Evolutionary conservation across 257 asterid genomes (phyloP), one percentile per base, ranked within the genome.

Genomic region (Solanum peruvianum): DNA sequence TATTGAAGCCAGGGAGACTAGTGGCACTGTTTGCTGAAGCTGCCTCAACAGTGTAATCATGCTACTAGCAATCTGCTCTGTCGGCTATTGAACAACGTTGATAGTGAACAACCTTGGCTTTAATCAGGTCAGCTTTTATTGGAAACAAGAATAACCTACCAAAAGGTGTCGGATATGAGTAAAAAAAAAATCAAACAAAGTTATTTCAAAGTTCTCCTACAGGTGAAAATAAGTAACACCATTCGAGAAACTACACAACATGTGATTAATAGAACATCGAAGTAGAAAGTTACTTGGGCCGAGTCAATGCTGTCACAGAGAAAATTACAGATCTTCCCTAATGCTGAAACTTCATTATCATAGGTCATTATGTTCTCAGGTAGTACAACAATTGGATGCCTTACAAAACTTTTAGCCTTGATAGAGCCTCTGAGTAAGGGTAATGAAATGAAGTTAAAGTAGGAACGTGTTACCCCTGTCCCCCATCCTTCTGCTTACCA

Each of bases 261-360:
- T 45, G 52, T 45, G 52, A 45, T 45, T 45, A 13, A 45, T 45
- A 12, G 2, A 45, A 45, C 58, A 41, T 41, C 18, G 7, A 23
- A 11, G 20, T 41, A 39, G 58, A 42, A 84, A 83, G 75, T 67
- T 88, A 96, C 98, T 96, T 95, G 98, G 76, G 96, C 91, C 33
- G 98, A 90, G 93, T 96, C 98, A 44, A 96, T 96, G 89, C 95
- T 92, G 86, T 96, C 98, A 83, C 98, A 98, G 86, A 96, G 98
- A 88, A 92, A 94, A 86, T 91, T 98, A 72, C 98, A 95, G 87
- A 97, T 95, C 96, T 97, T 97, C 87, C 87, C 99, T 49, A 97
- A 87, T 69, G 99, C 99, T 73, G 99, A 97, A 85, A 97, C 98
- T 67, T 98, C 99, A 91, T 97, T 96, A 87, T 97, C 98, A 72